Base-by-base conservation (phyloP, 257 asterid species). In the Solanum bulbocastanum region DNA sequence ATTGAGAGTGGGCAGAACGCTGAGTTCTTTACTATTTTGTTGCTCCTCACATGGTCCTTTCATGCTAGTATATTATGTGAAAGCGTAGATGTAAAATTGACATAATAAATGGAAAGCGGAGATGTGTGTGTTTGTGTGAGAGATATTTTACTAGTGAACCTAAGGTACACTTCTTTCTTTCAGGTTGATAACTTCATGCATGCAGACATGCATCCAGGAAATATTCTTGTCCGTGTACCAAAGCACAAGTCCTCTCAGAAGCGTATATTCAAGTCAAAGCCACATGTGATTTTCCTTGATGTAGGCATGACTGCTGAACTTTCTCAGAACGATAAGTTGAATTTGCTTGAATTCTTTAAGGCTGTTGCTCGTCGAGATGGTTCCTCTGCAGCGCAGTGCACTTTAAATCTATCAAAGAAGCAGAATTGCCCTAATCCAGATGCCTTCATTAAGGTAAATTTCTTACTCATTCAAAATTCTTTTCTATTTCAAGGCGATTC, bases 251-350 rank as follows among this genome's bases (percentile, higher is more conserved):
- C 92, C 62, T 91, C 97, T 85, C 92, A 94, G 66, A 93, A 93
- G 87, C 91, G 44, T 87, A 82, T 94, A 84, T 94, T 93, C 87
- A 95, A 95, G 89, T 65, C 89, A 76, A 95, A 95, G 92, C 98
- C 98, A 86, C 98, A 93, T 89, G 88, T 95, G 39, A 88, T 95
- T 46, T 95, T 95, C 93, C 87, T 95, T 78, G 98, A 95, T 71
- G 98, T 93, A 32, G 98, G 98, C 89, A 95, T 95, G 98, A 94
- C 98, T 89, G 98, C 98, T 30, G 98, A 95, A 90, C 98, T 95
- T 66, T 92, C 98, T 39, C 93, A 90, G 83, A 91, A 87, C 66
- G 96, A 95, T 84, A 92, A 90, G 85, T 42, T 87, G 73, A 94
- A 94, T 90, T 89, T 94, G 83, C 79, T 95, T 68, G 98, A 92